Base-by-base conservation (phyloP, 1,139 yeast species). In the Debaryomyces sp. region DNA sequence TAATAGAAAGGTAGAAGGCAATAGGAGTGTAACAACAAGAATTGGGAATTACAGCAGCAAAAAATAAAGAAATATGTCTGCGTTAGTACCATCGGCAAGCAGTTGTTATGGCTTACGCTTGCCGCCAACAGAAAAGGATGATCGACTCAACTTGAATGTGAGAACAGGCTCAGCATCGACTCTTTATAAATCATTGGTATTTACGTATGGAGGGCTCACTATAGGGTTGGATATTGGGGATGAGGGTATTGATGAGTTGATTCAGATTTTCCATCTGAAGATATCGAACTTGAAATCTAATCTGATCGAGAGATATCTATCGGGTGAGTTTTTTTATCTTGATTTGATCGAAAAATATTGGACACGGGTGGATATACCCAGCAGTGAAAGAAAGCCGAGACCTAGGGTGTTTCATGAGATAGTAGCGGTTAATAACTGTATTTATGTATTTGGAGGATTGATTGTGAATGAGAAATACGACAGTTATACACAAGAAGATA, bases 181-280 rank as follows among this genome's bases (percentile, higher is more conserved):
- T 2, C 70, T 84, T 13, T 73, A 77, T 45, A 78, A 83, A 55
- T 85, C 91, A 13, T 70, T 82, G 47, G 73, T 87, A 1, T 77
- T 82, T 44, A 82, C 82, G 0, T 81, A 75, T 58, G 92, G 91
- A n/a, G 94, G 94, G 0, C 64, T 84, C n/a, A 78, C 84, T 1
- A 66, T 82, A 21, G 87, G 86, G 1, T 59, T 85, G 23, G 81
- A 79, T 41, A 60, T 85, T 23, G 55, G 50, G n/a, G 62, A 69
- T 6, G 60, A 71, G 15, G 66, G 79, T 24, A 63, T 75, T 29
- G 62, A 60, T 0, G 77, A 70, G 43, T 55, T 69, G 50, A 41
- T 56, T 49, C 43, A 53, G 10, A 60, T 60, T 3, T 74, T 73
- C 54, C 50, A 54, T n/a, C 63, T 58, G 59, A 70, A 67, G 46